Conservation (phyloP, 164 flowering plant species). For the Aristolochia contorta region DNA sequence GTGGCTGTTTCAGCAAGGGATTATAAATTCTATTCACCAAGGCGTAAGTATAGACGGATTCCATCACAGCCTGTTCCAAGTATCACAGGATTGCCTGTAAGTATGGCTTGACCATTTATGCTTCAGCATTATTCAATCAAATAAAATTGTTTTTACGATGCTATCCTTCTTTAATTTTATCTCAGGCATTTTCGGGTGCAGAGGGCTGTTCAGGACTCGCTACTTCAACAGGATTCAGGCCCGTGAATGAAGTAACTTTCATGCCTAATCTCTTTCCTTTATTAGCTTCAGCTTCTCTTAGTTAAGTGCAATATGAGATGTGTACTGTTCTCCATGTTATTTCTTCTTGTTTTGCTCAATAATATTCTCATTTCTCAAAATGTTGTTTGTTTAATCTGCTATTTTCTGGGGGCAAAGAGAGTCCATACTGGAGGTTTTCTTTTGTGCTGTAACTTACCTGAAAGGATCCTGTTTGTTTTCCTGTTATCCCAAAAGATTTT, state of each 20-base stretch:
- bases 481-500: too few relatives aligned
- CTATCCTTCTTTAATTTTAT: conserved; percentile 3
- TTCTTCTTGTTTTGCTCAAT: background rate
- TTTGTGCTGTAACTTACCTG: too few relatives aligned
- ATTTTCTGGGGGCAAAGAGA: background rate
- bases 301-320: too few relatives aligned
- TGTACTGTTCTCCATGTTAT: background rate
- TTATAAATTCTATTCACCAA: conserved; percentile 87
- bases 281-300: too few relatives aligned
- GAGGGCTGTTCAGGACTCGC: conserved; percentile 47
- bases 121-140: conserved; percentile 1
- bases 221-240: conserved; percentile 38
- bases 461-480: too few relatives aligned
- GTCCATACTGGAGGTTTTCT: too few relatives aligned
- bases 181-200: conserved; percentile 47
- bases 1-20: conserved; percentile 66
- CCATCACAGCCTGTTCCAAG: conserved; percentile 45
- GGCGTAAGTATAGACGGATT: conserved; percentile 82
- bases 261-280: background rate
- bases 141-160: conserved; percentile 5
- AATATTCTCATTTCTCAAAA: background rate
- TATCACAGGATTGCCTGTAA: conserved; percentile 62
- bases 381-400: background rate
- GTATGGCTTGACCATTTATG: conserved; percentile 11
- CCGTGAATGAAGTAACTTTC: conserved; percentile 38